A percentile compares a stretch with the other conserved stretches of the same genome.
These are phyloP conservation scores for Podospora bellae-mahoneyi DNA, from an alignment of 495 filamentous ascomycete genomes.

Conservation along the genomic window DNA sequence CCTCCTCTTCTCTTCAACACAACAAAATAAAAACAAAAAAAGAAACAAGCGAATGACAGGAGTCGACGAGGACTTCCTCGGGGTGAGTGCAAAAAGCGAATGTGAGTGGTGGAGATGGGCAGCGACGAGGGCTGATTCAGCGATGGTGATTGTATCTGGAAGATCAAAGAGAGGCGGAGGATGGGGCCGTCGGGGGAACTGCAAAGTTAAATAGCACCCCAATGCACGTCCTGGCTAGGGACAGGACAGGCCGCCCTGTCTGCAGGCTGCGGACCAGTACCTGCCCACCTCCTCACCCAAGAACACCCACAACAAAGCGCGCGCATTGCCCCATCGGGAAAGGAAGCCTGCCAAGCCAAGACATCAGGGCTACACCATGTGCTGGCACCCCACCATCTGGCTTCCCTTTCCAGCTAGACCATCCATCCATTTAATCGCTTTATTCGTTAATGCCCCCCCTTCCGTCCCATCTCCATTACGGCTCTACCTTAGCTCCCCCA, in stretches of 20 bases:
- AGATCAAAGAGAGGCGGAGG: constrained; percentile 26
- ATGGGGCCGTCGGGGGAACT: constrained; percentile 33
- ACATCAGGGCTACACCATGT: constrained; percentile 19
- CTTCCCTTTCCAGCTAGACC: background rate
- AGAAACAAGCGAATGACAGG: constrained; percentile 59
- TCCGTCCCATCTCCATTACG: no score
- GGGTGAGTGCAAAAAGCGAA: constrained; percentile 47
- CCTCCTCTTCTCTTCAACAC: constrained; percentile 7
- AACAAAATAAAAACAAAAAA: constrained; percentile 39
- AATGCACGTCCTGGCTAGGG: constrained; percentile 5
- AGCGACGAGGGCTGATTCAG: constrained; percentile 39
- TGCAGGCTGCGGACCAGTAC: constrained; percentile 1
- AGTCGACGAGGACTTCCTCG: constrained; percentile 62
- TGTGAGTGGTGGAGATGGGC: constrained; percentile 41
- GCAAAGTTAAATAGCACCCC: constrained; percentile 36
- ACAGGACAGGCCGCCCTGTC: constrained; percentile 1
- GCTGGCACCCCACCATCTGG: constrained; percentile 1
- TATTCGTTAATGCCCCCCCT: background rate
- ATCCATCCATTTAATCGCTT: background rate
- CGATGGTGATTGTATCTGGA: constrained; percentile 35
- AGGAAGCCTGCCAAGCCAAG: constrained; percentile 19
- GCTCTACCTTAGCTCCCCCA: no score
- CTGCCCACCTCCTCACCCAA: background rate
- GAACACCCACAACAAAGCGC: background rate
- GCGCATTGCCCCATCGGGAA: constrained; percentile 25